A percentile compares a stretch with the other conserved stretches of the same genome.
phyloP scores from a whole-genome alignment of 257 asterid species.

The Prunella vulgaris region DNA sequence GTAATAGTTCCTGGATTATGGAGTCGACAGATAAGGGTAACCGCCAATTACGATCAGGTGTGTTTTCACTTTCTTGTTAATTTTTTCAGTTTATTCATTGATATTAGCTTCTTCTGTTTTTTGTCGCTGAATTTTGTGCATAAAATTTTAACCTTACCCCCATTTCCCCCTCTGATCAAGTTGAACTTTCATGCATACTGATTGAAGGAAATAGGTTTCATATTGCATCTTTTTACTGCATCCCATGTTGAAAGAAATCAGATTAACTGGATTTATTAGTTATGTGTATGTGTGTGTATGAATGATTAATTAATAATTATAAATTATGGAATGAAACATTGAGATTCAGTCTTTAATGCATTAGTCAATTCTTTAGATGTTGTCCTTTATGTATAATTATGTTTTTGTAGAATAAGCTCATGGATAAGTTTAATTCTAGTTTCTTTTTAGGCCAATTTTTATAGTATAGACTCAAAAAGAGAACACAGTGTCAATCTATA shows the following conservation, averaged over 20 bases:
- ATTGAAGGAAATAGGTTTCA: neutral
- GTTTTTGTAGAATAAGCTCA: neutral
- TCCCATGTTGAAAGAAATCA: neutral
- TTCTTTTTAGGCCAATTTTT: neutral
- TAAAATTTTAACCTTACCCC: neutral
- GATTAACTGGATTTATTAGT: neutral
- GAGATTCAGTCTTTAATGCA: neutral
- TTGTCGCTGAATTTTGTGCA: neutral
- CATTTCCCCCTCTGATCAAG: neutral
- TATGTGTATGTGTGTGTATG: neutral
- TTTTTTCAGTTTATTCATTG: neutral
- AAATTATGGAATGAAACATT: neutral
- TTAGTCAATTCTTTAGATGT: neutral
- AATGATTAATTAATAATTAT: neutral
- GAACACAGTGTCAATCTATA: neutral
- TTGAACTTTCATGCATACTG: neutral
- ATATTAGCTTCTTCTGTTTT: neutral
- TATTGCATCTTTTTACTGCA: neutral
- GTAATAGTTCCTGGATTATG: constrained; percentile 29
- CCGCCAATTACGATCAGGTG: constrained; percentile 45
- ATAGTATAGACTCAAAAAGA: neutral
- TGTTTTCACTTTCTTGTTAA: neutral
- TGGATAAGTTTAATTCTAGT: neutral
- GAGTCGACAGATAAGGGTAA: constrained; percentile 38
- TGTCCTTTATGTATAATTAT: neutral